These are phyloP conservation scores for Juglanconis juglandina DNA, from an alignment of 2,329 filamentous ascomycete genomes.

Conservation along the genomic window DNA sequence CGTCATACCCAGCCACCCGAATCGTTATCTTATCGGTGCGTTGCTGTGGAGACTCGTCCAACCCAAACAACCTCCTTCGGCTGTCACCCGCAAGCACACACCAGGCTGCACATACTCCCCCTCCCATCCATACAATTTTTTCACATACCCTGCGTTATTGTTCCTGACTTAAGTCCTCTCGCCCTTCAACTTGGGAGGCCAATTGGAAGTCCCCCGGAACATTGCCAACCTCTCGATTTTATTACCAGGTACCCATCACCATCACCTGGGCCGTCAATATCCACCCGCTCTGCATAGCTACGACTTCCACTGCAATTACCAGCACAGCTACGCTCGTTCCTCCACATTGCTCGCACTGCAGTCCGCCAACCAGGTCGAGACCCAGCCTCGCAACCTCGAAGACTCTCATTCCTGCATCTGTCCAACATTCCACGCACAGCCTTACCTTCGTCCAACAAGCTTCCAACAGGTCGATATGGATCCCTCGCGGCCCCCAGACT, in stretches of 20 bases:
- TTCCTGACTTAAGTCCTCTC: background rate
- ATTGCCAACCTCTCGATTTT: conserved; percentile 6
- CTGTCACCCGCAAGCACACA: background rate
- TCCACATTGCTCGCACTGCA: background rate
- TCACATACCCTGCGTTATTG: background rate
- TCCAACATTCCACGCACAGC: background rate
- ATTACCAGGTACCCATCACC: background rate
- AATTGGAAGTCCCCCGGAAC: background rate
- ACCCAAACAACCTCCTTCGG: background rate
- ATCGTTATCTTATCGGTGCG: background rate
- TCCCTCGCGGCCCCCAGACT: conserved; percentile 54
- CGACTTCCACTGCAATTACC: background rate
- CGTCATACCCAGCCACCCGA: conserved; percentile 11
- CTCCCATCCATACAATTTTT: background rate
- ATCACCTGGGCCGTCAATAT: background rate
- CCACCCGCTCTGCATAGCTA: background rate
- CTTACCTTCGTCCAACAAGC: background rate
- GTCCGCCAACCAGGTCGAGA: background rate
- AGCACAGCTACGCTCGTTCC: background rate
- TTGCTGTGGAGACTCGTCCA: conserved; percentile 11
- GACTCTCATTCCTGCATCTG: background rate
- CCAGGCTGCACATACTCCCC: background rate
- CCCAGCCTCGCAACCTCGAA: background rate
- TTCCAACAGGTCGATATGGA: conserved; percentile 39
- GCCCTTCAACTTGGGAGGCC: background rate